Conservation (phyloP, 2,329 filamentous ascomycete genomes). For the Cladophialophora carrionii region DNA sequence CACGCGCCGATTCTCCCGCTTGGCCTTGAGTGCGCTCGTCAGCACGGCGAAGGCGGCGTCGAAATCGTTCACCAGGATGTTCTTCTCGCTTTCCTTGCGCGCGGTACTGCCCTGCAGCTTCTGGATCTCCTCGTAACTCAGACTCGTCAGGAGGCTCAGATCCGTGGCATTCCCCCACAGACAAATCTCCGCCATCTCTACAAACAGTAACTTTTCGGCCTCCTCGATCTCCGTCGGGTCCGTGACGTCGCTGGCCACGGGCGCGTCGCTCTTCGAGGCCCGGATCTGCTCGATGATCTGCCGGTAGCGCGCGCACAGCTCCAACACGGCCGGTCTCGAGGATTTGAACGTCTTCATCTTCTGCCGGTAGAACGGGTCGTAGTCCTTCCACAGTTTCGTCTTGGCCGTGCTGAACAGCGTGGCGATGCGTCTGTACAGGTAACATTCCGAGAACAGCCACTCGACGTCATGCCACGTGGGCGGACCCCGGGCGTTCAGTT, state of each 20-base stretch:
- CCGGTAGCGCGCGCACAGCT: constrained; percentile 38
- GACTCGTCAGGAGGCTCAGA: constrained; percentile 40
- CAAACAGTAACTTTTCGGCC: constrained; percentile 41
- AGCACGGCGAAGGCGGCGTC: constrained; percentile 70
- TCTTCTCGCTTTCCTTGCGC: constrained; percentile 82
- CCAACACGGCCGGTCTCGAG: constrained; percentile 39
- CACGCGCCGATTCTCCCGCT: constrained; percentile 72
- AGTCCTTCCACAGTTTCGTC: constrained; percentile 81
- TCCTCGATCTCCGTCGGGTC: constrained; percentile 52
- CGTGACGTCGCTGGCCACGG: constrained; percentile 47
- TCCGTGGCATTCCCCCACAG: constrained; percentile 46
- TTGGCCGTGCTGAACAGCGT: constrained; percentile 69
- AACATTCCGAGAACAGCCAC: constrained; percentile 94
- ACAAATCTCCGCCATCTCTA: constrained; percentile 43
- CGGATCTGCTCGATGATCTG: constrained; percentile 37
- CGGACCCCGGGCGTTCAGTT: constrained; percentile 67
- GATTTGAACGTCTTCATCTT: constrained; percentile 41
- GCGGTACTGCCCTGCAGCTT: constrained; percentile 90
- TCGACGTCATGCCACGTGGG: constrained; percentile 74
- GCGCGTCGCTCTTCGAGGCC: constrained; percentile 43
- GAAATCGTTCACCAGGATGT: constrained; percentile 88
- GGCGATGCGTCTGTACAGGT: constrained; percentile 81
- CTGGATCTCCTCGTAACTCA: constrained; percentile 76
- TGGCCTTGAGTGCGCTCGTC: constrained; percentile 61
- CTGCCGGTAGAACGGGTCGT: constrained; percentile 50